These are phyloP conservation scores for Candida hungchunana DNA, from an alignment of 805 yeast genomes.

Conservation along the genomic window DNA sequence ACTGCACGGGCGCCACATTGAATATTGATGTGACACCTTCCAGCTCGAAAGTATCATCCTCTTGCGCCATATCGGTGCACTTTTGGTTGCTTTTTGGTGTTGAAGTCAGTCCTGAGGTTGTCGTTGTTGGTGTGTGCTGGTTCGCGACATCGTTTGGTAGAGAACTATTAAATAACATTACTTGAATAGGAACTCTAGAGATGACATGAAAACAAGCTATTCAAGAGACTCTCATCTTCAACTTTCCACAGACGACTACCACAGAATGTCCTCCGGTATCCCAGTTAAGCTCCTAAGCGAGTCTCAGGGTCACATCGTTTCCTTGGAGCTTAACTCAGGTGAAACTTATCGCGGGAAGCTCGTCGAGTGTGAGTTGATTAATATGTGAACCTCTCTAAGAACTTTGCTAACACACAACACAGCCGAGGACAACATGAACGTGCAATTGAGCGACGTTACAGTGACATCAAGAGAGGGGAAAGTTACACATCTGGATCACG, in stretches of 20 bases:
- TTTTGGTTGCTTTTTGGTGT: not conserved
- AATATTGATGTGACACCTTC: conserved; percentile 16
- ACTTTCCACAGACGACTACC: not conserved
- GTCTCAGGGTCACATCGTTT: conserved; percentile 83
- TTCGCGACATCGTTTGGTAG: not conserved
- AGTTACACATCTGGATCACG: conserved; percentile 73
- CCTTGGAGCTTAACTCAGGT: conserved; percentile 81
- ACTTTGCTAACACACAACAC: conserved; percentile 11
- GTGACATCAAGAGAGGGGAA: conserved; percentile 75
- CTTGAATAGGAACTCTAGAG: conserved; percentile 13
- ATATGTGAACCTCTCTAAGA: not conserved
- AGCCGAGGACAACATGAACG: conserved; percentile 88
- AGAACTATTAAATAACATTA: not conserved
- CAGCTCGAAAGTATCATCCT: conserved; percentile 11
- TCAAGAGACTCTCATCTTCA: no score
- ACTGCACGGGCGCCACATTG: conserved; percentile 41
- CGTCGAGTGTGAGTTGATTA: conserved; percentile 46
- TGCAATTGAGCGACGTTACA: conserved; percentile 76
- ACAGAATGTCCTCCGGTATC: conserved; percentile 46
- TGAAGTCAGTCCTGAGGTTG: not conserved
- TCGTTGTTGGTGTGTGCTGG: not conserved
- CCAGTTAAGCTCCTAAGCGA: conserved; percentile 87
- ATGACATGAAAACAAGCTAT: no score
- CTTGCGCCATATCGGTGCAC: conserved; percentile 13
- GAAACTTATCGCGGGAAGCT: conserved; percentile 86